Evolutionary conservation across 169 alveolate genomes (phyloP).

Genomic region (Plasmodium cynomolgi): DNA sequence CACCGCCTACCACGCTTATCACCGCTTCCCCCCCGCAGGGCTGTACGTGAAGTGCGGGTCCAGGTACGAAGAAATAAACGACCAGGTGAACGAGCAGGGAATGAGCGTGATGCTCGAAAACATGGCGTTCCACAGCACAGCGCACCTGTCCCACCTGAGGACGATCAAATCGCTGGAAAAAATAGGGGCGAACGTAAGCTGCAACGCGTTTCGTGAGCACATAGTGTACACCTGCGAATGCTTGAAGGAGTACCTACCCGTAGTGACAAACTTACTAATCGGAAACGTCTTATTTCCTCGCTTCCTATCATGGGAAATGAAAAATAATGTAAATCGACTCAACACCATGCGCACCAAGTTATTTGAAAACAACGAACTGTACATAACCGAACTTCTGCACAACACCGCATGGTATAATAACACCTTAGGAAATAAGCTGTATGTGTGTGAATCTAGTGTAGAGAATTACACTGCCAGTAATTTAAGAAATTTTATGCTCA

Average conservation of each 20-base stretch:
- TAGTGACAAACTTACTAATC: conserved; percentile 85
- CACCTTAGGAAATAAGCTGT: conserved; percentile 87
- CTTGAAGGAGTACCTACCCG: conserved; percentile 86
- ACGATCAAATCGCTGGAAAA: conserved; percentile 90
- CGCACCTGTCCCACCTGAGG: conserved; percentile 90
- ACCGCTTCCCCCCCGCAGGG: conserved; percentile 73
- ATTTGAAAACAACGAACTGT: conserved; percentile 82
- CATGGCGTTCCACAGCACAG: conserved; percentile 90
- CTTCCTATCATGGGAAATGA: conserved; percentile 88
- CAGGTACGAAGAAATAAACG: conserved; percentile 83
- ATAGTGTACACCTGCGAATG: conserved; percentile 87
- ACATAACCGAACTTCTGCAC: conserved; percentile 89
- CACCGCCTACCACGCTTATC: neutral
- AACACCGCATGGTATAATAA: conserved; percentile 91
- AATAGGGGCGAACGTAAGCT: conserved; percentile 87
- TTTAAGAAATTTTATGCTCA: conserved; percentile 87
- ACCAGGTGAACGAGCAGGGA: conserved; percentile 82
- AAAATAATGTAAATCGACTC: conserved; percentile 81
- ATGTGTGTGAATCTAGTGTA: conserved; percentile 79
- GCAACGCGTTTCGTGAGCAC: conserved; percentile 84
- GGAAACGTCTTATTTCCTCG: conserved; percentile 92
- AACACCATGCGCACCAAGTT: conserved; percentile 77
- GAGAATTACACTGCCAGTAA: conserved; percentile 86
- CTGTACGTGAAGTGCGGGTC: conserved; percentile 88
- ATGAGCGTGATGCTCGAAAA: conserved; percentile 89